Evolutionary conservation across 371 early-diverging fungal species (phyloP).

Genomic region (Saksenaea oblongispora): DNA sequence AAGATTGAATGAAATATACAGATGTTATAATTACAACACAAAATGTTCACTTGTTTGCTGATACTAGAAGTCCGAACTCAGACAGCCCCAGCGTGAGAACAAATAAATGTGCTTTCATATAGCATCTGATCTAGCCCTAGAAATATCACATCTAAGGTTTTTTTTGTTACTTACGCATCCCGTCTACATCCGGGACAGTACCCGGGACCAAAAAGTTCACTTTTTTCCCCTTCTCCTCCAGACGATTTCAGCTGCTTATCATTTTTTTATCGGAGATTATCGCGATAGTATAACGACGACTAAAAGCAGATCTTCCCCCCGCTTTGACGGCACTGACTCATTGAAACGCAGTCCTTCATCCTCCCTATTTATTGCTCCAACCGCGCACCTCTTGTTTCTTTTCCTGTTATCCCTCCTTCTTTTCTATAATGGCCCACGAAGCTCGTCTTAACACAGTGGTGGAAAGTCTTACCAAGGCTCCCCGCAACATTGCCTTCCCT

Average conservation of each 20-base stretch:
- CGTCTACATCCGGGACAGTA: conserved; percentile 1
- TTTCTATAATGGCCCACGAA: conserved; percentile 28
- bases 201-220: not conserved
- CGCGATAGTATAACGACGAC: not conserved
- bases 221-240: not conserved
- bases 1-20: not conserved
- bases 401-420: conserved; percentile 6
- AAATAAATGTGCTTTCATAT: not conserved
- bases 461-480: conserved; percentile 35
- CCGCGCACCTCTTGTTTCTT: not conserved
- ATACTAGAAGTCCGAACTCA: not conserved
- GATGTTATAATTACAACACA: not conserved
- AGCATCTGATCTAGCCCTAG: not conserved
- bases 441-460: conserved; percentile 37
- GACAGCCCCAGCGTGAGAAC: not conserved
- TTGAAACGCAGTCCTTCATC: conserved; percentile 7
- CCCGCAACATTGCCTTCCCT: conserved; percentile 64
- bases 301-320: not conserved
- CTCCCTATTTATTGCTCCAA: not conserved
- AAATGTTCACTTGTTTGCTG: not conserved
- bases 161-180: conserved; percentile 1
- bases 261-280: not conserved
- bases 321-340: not conserved
- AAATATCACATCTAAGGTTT: not conserved
- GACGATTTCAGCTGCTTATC: not conserved